Evolutionary conservation across 164 flowering plant genomes (phyloP), one percentile per base, ranked within the genome.

Genomic region (Chimonanthus salicifolius): DNA sequence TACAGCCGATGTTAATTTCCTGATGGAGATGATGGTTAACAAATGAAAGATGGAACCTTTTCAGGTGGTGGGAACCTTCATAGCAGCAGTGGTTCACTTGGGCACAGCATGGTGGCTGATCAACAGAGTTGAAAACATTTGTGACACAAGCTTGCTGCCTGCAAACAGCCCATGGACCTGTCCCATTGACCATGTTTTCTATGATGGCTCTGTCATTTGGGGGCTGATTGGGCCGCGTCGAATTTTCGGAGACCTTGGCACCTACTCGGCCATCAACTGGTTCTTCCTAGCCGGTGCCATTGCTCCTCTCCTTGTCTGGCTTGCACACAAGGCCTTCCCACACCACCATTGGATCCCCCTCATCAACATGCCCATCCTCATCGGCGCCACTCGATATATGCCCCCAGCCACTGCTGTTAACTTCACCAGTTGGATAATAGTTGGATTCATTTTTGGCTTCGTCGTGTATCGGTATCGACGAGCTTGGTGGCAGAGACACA

Each of bases 31-130:
- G 60, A 54, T 54, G 60, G 16, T 66, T 13, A 9, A 66, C 4
- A 11, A 66, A 54, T 50, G 47, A 18, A 48, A 50, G n/a, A 49
- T 7, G 43, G 54, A 4, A 18, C 5, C 46, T 79, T 79, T 58
- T 68, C 79, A 88, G 91, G 81, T 94, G 6, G 90, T 88, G 51
- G 97, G 98, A 9, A 89, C 94, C 1, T 63, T 94, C 2, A 82
- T 94, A 64, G 85, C 98, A 0, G 79, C 78, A 9, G 3, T 87
- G 0, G 90, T 87, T 5, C 86, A 94, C 85, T 68, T 88, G 62
- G 86, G 83, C n/a, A 90, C 94, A 0, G 94, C 94, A 47, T 94
- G 98, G 97, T 92, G 94, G 95, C 85, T 94, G 46, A 84, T 92
- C 87, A 89, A 85, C 45, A 80, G 81, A 21, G 88, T 92, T 67